Evolutionary conservation across 345 rosid genomes (phyloP), one percentile per base, ranked within the genome.

Genomic region (Corchorus olitorius): DNA sequence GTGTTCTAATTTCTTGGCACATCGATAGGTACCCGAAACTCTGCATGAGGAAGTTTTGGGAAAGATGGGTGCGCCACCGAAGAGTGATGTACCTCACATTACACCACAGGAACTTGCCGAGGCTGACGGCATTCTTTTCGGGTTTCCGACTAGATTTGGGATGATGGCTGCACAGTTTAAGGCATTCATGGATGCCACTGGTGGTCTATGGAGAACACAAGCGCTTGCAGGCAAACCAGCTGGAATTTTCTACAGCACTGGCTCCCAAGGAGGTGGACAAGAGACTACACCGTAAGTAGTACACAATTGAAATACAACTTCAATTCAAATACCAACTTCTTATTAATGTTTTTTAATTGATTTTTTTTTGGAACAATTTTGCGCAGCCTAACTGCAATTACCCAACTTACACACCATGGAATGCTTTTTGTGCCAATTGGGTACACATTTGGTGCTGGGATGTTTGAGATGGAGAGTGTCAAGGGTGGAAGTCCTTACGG

Each of bases 151-250:
- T 58, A 78, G 95, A 80, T 91, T 78, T 27, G 93, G 93, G 43
- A 91, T 91, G 95, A 91, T 91, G 95, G 83, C 91, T 27, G 89
- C 95, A 2, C 93, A 91, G 53, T 91, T 89, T 70, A 91, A 91
- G 80, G 91, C 95, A 0, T 89, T 91, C 64, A 33, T 91, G 83
- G 95, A 91, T 74, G 72, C 93, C 10, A 91, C 95, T 7, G 95
- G 93, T 17, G 91, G 89, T 16, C 82, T 89, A 6, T 91, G 95
- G 95, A 77, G 89, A 63, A 59, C 88, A 16, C 95, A 91, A 61
- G 67, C 78, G 53, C 93, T 91, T 37, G 90, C 92, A 0, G 95
- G 95, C 60, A 91, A 91, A 72, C 95, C 95, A 54, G 95, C 93
- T 16, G 95, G 95, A 13, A 82, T 91, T 46, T 91, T 91, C 84